These are phyloP conservation scores for Chaetomium fimeti DNA, from an alignment of 495 filamentous ascomycete genomes.

Conservation along the genomic window DNA sequence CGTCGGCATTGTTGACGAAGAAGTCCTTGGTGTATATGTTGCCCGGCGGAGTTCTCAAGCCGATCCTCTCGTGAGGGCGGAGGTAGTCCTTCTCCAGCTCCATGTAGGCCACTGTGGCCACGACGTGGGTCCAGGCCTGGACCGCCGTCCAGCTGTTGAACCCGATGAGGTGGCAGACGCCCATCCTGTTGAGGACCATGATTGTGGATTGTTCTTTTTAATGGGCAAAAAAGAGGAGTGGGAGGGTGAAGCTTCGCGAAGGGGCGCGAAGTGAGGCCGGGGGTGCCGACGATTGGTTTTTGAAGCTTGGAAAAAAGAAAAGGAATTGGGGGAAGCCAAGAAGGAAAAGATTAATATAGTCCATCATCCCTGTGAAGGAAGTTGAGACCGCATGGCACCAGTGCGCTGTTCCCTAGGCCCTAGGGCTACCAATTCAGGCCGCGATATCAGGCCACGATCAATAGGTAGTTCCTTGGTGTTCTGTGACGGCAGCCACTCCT, in stretches of 20 bases:
- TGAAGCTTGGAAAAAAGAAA: not conserved
- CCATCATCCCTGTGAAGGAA: not conserved
- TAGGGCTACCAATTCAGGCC: no score
- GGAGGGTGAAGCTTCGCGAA: not conserved
- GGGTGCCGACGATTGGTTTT: not conserved
- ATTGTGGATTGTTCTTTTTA: not conserved
- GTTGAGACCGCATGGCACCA: not conserved
- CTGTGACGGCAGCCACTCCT: not conserved
- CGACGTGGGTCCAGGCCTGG: not conserved
- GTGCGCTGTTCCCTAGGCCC: not conserved
- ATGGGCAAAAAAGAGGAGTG: not conserved
- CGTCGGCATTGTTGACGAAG: not conserved
- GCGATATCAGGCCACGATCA: not conserved
- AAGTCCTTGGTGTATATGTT: not conserved
- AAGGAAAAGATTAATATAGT: not conserved
- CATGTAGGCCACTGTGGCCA: not conserved
- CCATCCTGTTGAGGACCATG: constrained; percentile 1
- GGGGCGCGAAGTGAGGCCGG: not conserved
- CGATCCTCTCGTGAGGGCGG: not conserved
- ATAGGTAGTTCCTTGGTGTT: not conserved
- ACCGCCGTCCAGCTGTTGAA: constrained; percentile 15
- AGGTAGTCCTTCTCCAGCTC: constrained; percentile 6
- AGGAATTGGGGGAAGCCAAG: not conserved
- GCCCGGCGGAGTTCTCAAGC: not conserved
- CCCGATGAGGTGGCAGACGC: not conserved